Percentiles rank a stretch among this genome's conserved stretches.
These are phyloP conservation scores for Mortierella sp. DNA, from an alignment of 371 early-diverging fungal species.

Conservation along the genomic window DNA sequence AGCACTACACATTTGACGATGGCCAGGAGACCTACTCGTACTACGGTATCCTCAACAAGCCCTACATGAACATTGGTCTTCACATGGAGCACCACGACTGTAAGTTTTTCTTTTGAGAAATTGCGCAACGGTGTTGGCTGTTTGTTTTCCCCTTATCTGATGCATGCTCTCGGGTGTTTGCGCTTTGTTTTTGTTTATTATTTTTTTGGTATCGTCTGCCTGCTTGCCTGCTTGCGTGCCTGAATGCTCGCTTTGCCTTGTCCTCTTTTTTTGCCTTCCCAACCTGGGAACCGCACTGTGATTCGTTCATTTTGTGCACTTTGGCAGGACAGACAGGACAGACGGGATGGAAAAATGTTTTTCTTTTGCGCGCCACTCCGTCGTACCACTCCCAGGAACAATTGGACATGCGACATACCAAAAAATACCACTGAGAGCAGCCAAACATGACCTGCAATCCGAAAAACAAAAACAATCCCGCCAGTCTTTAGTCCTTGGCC, in stretches of 20 bases:
- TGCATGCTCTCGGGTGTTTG: background rate
- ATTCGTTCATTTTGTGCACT: background rate
- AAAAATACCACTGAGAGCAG: slow-evolving; percentile 1
- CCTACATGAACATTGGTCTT: slow-evolving; percentile 91
- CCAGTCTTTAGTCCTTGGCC: background rate
- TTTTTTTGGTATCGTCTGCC: too few species aligned
- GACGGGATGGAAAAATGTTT: background rate
- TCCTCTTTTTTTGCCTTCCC: background rate
- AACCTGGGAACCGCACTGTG: background rate
- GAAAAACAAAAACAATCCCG: slow-evolving; percentile 11
- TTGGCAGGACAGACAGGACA: background rate
- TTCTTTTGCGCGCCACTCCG: background rate
- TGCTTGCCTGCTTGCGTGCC: background rate
- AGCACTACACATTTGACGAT: slow-evolving; percentile 96
- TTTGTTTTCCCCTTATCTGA: background rate
- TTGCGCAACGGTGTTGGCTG: slow-evolving; percentile 6
- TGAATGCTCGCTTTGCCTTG: slow-evolving; percentile 1
- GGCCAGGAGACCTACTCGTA: slow-evolving; percentile 98
- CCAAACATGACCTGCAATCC: background rate
- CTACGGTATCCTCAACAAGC: slow-evolving; percentile 91
- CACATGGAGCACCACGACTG: slow-evolving; percentile 99
- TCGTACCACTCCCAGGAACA: background rate
- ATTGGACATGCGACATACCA: slow-evolving; percentile 9
- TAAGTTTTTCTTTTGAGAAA: slow-evolving; percentile 55
- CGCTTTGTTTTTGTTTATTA: background rate